Evolutionary conservation across 805 yeast genomes (phyloP).

Genomic region (Yamadazyma paraphyllophila): DNA sequence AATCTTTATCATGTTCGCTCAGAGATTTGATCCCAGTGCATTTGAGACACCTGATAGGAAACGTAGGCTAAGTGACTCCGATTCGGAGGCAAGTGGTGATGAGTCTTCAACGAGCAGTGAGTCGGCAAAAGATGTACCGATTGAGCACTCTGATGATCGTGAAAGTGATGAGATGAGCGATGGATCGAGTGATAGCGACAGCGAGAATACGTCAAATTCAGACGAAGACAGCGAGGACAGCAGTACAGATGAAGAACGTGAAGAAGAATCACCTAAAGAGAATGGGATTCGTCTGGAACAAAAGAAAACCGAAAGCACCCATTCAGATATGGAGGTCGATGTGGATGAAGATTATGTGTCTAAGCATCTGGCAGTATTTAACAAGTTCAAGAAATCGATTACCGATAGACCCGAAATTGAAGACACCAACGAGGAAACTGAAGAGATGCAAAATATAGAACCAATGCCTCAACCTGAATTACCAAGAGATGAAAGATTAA

Average conservation of each 20-base stretch:
- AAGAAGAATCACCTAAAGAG: too few relatives aligned
- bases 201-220: conserved; percentile 12
- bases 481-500: conserved; percentile 49
- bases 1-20: conserved; percentile 14
- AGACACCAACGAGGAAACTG: neutral
- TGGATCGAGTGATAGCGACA: conserved; percentile 11
- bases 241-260: neutral
- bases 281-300: too few relatives aligned
- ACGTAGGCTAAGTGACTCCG: conserved; percentile 6
- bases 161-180: conserved; percentile 3
- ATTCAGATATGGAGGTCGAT: neutral
- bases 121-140: neutral
- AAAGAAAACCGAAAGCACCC: neutral
- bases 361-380: conserved; percentile 51
- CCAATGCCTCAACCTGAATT: conserved; percentile 86
- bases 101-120: too few relatives aligned
- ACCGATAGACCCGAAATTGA: conserved; percentile 8
- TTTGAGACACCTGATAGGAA: neutral
- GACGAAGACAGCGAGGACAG: conserved; percentile 5
- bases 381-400: conserved; percentile 45
- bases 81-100: conserved; percentile 4
- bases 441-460: conserved; percentile 34
- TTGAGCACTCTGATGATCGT: conserved; percentile 4
- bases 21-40: conserved; percentile 14
- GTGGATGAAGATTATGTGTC: conserved; percentile 13